These are phyloP conservation scores for Phytophthora parvispora DNA, from an alignment of 352 stramenopile species.

Conservation along the genomic window DNA sequence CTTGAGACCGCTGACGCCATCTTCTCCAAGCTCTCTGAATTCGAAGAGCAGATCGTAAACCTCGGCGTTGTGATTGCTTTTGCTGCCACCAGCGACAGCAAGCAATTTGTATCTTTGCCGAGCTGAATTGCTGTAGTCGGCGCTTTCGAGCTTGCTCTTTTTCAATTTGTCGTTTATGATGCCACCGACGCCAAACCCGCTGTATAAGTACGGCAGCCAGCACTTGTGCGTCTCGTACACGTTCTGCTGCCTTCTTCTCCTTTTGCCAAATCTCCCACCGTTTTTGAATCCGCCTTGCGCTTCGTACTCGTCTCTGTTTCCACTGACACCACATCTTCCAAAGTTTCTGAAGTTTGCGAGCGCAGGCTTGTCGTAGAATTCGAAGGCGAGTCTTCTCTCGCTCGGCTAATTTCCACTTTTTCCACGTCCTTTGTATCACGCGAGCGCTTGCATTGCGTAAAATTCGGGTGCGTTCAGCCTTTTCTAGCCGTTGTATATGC, in stretches of 20 bases:
- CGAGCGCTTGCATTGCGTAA: conserved; percentile 21
- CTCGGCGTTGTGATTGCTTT: neutral
- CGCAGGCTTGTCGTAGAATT: conserved; percentile 16
- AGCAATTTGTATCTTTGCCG: conserved; percentile 4
- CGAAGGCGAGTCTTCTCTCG: conserved; percentile 7
- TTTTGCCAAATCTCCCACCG: conserved; percentile 10
- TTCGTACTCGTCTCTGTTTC: conserved; percentile 7
- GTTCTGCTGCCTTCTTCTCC: conserved; percentile 7
- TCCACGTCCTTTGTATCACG: conserved; percentile 26
- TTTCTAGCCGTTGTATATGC: conserved; percentile 10
- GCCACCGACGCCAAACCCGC: conserved; percentile 3
- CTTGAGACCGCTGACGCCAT: conserved; percentile 1
- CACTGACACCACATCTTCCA: conserved; percentile 15
- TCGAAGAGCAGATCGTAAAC: neutral
- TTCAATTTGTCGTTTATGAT: conserved; percentile 4
- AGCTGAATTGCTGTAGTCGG: conserved; percentile 1
- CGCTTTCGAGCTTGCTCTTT: conserved; percentile 6
- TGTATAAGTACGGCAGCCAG: conserved; percentile 11
- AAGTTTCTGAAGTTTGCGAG: conserved; percentile 19
- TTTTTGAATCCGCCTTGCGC: conserved; percentile 20
- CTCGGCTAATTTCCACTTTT: conserved; percentile 3
- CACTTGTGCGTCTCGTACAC: conserved; percentile 1
- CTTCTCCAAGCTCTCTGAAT: conserved; percentile 28
- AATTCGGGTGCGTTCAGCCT: conserved; percentile 16
- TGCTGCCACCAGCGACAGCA: conserved; percentile 12